Evolutionary conservation across 257 asterid species (phyloP), one percentile per base, ranked within the genome.

Genomic region (Solanum chiquidenum): DNA sequence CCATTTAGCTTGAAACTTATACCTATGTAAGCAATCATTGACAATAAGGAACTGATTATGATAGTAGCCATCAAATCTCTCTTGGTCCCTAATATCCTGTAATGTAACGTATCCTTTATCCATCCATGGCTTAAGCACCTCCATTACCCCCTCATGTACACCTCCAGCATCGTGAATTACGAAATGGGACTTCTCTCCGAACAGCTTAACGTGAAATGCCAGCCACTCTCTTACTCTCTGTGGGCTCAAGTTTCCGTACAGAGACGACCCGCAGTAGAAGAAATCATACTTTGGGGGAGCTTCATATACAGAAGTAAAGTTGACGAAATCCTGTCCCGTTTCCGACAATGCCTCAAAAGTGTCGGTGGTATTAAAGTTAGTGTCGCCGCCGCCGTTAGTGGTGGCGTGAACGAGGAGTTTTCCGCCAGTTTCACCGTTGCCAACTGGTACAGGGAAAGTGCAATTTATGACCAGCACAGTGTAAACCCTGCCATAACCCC

Each of bases 161-260:
- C 98, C 98, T 0, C 98, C 98, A 1, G 98, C 98, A 83, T 96
- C 98, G 92, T 96, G 95, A 5, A 96, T 86, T 88, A 96, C 98
- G 11, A 96, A 96, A 88, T 96, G 98, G 1, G 98, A 93, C 77
- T 82, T 93, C 34, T 12, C 90, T 1, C 98, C 98, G 33, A 96
- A 86, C 12, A 94, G 79, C 46, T 93, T 86, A 10, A 93, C 92
- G 89, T 95, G 98, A 74, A 93, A 95, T 2, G 98, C 98, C 84
- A 95, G 9, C 98, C 98, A 95, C 42, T 95, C 98, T 9, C 98
- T 88, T 25, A 95, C 91, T 34, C 98, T 90, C 79, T 91, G 94
- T 2, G 98, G 95, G 35, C 96, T 95, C 90, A 95, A 83, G 73
- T 93, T 89, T 13, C 98, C 98, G 74, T 86, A 94, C n/a, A 95